These are phyloP conservation scores for Parathielavia hyrcaniae DNA, from an alignment of 495 filamentous ascomycete genomes.

Conservation along the genomic window DNA sequence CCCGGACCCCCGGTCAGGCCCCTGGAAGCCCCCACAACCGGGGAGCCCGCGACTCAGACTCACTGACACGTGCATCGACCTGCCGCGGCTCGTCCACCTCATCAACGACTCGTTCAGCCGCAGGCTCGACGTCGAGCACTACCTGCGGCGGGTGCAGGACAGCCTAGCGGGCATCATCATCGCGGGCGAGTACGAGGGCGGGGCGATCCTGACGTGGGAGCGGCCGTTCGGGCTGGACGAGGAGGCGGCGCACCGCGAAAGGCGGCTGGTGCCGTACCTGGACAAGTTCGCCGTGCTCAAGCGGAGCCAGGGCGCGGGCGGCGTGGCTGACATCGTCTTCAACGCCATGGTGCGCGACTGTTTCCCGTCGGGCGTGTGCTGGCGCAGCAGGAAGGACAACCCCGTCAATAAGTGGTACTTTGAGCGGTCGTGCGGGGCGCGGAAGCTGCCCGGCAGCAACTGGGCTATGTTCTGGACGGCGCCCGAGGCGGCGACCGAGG, in stretches of 20 bases:
- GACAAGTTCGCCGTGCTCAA: slow-evolving; percentile 97
- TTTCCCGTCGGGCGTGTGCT: slow-evolving; percentile 74
- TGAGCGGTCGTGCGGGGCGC: slow-evolving; percentile 74
- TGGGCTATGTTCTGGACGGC: slow-evolving; percentile 99
- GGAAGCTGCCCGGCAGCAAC: slow-evolving; percentile 66
- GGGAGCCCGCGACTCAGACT: slow-evolving; percentile 52
- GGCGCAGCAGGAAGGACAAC: slow-evolving; percentile 74
- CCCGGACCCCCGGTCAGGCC: slow-evolving; percentile 55
- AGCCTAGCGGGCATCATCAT: slow-evolving; percentile 86
- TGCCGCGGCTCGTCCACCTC: slow-evolving; percentile 72
- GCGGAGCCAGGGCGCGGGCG: slow-evolving; percentile 79
- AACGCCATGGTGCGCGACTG: slow-evolving; percentile 87
- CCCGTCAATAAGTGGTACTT: slow-evolving; percentile 96
- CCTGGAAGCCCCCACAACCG: slow-evolving; percentile 60
- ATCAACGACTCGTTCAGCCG: slow-evolving; percentile 93
- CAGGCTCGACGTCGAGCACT: slow-evolving; percentile 75
- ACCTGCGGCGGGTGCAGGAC: slow-evolving; percentile 67
- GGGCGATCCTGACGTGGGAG: slow-evolving; percentile 94
- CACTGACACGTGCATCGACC: slow-evolving; percentile 72
- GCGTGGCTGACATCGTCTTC: slow-evolving; percentile 92
- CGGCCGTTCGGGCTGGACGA: slow-evolving; percentile 54
- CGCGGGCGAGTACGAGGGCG: slow-evolving; percentile 94
- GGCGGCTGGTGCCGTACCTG: slow-evolving; percentile 77
- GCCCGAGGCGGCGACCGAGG: slow-evolving; percentile 46
- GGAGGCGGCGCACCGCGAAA: slow-evolving; percentile 47